A percentile compares a stretch with the other conserved stretches of the same genome.
Conservation (phyloP, 2,329 filamentous ascomycete species). For the Colletotrichum lindemuthianum region DNA sequence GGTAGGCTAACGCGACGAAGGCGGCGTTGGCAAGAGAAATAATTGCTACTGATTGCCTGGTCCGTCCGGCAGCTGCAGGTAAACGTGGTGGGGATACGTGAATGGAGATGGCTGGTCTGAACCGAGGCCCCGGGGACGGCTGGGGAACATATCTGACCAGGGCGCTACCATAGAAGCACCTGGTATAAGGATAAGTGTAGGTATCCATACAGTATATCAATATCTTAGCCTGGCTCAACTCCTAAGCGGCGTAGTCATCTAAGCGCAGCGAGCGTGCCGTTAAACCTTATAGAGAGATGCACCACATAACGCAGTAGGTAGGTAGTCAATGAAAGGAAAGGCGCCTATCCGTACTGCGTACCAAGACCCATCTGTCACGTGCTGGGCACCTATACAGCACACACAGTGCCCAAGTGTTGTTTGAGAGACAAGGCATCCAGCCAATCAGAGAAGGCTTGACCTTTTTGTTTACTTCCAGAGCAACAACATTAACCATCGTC, state of each 20-base stretch:
- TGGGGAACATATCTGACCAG: background rate
- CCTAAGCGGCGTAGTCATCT: too few relatives aligned
- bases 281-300: too few relatives aligned
- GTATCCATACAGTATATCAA: too few relatives aligned
- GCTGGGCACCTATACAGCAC: slow-evolving; percentile 2
- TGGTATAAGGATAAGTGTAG: too few relatives aligned
- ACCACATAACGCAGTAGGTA: too few relatives aligned
- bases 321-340: too few relatives aligned
- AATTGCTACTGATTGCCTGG: background rate
- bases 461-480: slow-evolving; percentile 55
- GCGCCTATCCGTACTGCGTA: too few relatives aligned
- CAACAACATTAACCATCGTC: slow-evolving; percentile 44
- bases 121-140: background rate
- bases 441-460: slow-evolving; percentile 24
- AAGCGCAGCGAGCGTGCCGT: too few relatives aligned
- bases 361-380: slow-evolving; percentile 12
- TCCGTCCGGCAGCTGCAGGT: too few relatives aligned
- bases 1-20: slow-evolving; percentile 2
- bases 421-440: slow-evolving; percentile 28
- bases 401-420: background rate
- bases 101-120: slow-evolving; percentile 38
- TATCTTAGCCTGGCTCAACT: too few relatives aligned
- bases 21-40: background rate
- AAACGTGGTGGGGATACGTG: background rate
- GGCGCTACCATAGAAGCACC: too few relatives aligned